Conservation (phyloP, 192 early-diverging fungal genomes). For the Mortierella hygrophila region DNA sequence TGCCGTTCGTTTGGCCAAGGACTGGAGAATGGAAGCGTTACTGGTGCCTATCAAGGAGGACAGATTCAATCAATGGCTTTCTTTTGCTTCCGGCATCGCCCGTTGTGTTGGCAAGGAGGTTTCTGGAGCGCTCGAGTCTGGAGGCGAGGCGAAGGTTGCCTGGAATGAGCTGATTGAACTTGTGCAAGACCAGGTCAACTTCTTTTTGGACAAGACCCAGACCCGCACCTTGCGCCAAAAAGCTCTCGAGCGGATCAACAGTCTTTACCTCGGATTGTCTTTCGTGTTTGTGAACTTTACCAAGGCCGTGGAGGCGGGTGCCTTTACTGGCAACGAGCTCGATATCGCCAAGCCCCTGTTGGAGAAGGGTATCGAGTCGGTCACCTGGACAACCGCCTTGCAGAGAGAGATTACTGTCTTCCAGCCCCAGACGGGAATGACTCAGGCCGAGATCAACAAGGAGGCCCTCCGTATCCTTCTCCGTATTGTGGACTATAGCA, state of each 20-base stretch:
- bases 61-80: background rate
- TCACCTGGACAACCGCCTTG: conserved; percentile 29
- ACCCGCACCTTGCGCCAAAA: conserved; percentile 21
- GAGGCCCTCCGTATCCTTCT: conserved; percentile 24
- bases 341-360: conserved; percentile 32
- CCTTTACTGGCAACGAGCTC: conserved; percentile 18
- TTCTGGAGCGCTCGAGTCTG: conserved; percentile 5
- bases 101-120: conserved; percentile 34
- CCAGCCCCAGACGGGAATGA: conserved; percentile 22
- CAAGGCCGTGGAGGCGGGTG: conserved; percentile 1
- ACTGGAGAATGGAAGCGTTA: conserved; percentile 25
- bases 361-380: conserved; percentile 34
- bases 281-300: conserved; percentile 18
- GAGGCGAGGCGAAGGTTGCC: conserved; percentile 5
- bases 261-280: background rate
- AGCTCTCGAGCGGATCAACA: conserved; percentile 25
- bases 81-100: conserved; percentile 10
- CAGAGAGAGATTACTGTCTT: conserved; percentile 30
- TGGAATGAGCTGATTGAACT: conserved; percentile 35
- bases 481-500: conserved; percentile 33
- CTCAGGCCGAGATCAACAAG: conserved; percentile 26
- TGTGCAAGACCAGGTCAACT: conserved; percentile 32
- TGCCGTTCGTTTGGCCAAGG: conserved; percentile 20
- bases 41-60: conserved; percentile 24
- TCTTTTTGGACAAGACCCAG: conserved; percentile 31